A percentile compares a stretch with the other conserved stretches of the same genome.
Conservation (phyloP, 305 asterid genomes). For the Plantago lanceolata region DNA sequence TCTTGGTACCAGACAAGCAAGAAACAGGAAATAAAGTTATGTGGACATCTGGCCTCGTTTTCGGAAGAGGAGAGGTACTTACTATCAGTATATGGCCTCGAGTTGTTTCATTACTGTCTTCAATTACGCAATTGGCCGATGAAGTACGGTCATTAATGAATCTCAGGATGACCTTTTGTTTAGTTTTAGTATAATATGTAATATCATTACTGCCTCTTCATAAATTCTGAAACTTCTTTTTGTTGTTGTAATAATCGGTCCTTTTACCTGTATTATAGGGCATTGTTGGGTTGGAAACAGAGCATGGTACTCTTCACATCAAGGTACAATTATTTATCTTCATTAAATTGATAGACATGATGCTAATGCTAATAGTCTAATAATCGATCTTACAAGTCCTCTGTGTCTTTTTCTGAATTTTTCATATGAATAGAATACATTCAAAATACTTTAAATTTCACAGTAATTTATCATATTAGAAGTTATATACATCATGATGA, state of each 20-base stretch:
- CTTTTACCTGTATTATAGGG: constrained; percentile 48
- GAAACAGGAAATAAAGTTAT: constrained; percentile 41
- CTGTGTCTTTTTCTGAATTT: neutral
- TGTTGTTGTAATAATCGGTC: constrained; percentile 1
- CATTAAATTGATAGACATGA: constrained; percentile 1
- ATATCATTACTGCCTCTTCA: constrained; percentile 4
- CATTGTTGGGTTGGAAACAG: constrained; percentile 64
- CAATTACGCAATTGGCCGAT: constrained; percentile 2
- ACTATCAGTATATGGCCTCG: constrained; percentile 4
- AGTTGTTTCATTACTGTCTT: constrained; percentile 11
- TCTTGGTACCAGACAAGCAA: constrained; percentile 54
- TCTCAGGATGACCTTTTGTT: neutral
- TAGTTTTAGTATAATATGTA: constrained; percentile 9
- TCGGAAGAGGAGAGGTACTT: constrained; percentile 84
- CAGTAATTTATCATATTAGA: neutral
- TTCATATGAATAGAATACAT: neutral
- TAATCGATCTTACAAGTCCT: neutral
- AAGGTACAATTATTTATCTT: constrained; percentile 39
- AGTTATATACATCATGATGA: neutral
- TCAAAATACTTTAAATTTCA: no score
- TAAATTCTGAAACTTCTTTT: constrained; percentile 9
- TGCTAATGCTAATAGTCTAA: neutral
- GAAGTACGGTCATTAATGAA: neutral
- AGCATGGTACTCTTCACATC: constrained; percentile 65
- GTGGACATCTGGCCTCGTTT: constrained; percentile 89